phyloP scores from a whole-genome alignment of 2,329 filamentous ascomycete species.

The Orbilia ellipsospora region DNA sequence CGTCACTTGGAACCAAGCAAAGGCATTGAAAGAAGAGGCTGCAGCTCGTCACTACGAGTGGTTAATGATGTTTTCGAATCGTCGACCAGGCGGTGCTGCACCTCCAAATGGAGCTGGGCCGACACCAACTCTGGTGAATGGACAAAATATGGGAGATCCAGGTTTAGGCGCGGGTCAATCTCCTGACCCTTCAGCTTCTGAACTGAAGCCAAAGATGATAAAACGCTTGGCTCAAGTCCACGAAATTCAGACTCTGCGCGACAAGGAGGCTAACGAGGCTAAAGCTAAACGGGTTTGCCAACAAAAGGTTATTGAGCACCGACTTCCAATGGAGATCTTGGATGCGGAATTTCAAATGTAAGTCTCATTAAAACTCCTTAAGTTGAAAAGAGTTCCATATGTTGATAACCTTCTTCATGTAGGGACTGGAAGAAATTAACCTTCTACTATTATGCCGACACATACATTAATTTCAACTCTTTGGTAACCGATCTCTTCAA shows the following conservation, averaged over 20 bases:
- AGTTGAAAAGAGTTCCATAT: not conserved
- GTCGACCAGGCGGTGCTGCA: conserved; percentile 77
- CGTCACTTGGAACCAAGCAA: conserved; percentile 86
- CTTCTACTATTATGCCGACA: conserved; percentile 98
- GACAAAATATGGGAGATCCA: conserved; percentile 55
- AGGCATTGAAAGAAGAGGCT: conserved; percentile 88
- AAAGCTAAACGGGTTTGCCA: conserved; percentile 97
- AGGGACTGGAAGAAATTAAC: conserved; percentile 99
- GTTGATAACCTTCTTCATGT: conserved; percentile 44
- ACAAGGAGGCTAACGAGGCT: conserved; percentile 97
- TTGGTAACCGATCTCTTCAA: conserved; percentile 98
- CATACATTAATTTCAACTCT: conserved; percentile 99
- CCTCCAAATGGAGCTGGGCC: conserved; percentile 47
- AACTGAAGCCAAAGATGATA: conserved; percentile 95
- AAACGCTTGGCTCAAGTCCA: conserved; percentile 92
- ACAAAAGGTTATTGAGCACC: conserved; percentile 94
- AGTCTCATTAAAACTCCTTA: conserved; percentile 63
- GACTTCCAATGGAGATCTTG: conserved; percentile 96
- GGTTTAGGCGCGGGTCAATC: conserved; percentile 56
- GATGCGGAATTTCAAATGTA: conserved; percentile 99
- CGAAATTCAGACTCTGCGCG: conserved; percentile 86
- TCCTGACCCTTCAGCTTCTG: conserved; percentile 68
- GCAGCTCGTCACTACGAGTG: conserved; percentile 97
- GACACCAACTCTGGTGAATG: conserved; percentile 55
- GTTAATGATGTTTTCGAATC: conserved; percentile 93